Evolutionary conservation across 2,329 filamentous ascomycete genomes (phyloP).

Genomic region (Penicillium paneum): DNA sequence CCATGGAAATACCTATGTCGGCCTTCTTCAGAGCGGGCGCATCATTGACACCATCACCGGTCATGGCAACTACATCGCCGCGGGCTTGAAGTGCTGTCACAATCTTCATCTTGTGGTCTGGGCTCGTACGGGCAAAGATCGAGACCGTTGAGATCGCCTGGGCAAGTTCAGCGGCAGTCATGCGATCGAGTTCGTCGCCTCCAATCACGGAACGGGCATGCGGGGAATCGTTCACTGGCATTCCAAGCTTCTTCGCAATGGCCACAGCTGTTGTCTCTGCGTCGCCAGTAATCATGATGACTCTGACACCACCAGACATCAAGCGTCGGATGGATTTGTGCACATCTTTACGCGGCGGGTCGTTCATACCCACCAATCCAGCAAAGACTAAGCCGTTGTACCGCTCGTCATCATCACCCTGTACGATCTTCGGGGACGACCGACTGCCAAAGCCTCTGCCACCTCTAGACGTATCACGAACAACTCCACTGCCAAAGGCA

Average conservation of each 20-base stretch:
- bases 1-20: slow-evolving; percentile 98
- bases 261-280: slow-evolving; percentile 91
- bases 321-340: slow-evolving; percentile 82
- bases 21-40: slow-evolving; percentile 94
- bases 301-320: slow-evolving; percentile 90
- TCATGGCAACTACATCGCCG: slow-evolving; percentile 98
- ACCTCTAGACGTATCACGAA: slow-evolving; percentile 48
- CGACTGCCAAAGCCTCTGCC: slow-evolving; percentile 51
- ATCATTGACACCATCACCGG: slow-evolving; percentile 96
- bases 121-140: slow-evolving; percentile 93
- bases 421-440: slow-evolving; percentile 47
- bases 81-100: slow-evolving; percentile 84
- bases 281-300: slow-evolving; percentile 99
- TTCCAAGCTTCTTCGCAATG: slow-evolving; percentile 92
- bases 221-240: slow-evolving; percentile 67
- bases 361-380: slow-evolving; percentile 93
- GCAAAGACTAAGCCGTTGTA: slow-evolving; percentile 86
- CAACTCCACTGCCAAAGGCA: slow-evolving; percentile 83
- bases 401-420: slow-evolving; percentile 61
- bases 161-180: slow-evolving; percentile 81
- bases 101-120: slow-evolving; percentile 98
- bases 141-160: slow-evolving; percentile 83
- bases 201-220: slow-evolving; percentile 65
- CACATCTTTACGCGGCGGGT: slow-evolving; percentile 87
- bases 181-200: slow-evolving; percentile 88